Evolutionary conservation across 257 asterid species (phyloP).

Genomic region (Nicotiana paniculata): DNA sequence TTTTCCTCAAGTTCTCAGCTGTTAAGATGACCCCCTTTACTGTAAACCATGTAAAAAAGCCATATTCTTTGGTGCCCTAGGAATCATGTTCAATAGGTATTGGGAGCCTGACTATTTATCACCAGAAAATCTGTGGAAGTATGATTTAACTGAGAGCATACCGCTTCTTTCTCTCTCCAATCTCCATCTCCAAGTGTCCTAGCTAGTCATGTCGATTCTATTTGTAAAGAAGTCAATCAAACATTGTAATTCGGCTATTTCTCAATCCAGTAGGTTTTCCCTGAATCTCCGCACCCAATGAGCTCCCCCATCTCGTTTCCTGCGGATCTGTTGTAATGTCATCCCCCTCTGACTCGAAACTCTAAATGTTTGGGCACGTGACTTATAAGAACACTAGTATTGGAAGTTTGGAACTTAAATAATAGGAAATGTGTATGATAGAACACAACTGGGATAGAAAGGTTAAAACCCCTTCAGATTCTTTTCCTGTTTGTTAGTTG

Average conservation of each 20-base stretch:
- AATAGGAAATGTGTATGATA: no score
- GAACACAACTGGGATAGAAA: not conserved
- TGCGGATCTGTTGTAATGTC: not conserved
- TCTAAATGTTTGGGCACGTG: no score
- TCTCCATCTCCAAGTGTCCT: not conserved
- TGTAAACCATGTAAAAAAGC: not conserved
- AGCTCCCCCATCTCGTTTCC: not conserved
- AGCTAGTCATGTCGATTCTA: not conserved
- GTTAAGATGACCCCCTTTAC: not conserved
- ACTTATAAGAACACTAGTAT: no score
- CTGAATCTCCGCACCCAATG: not conserved
- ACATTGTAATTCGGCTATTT: not conserved
- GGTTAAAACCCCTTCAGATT: not conserved
- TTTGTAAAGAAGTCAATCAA: not conserved
- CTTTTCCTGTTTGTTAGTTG: not conserved
- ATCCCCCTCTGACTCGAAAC: no score
- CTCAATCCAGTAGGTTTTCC: not conserved
- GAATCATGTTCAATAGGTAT: not conserved
- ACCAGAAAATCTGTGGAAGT: not conserved
- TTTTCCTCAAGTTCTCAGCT: not conserved
- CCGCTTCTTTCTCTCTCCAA: not conserved
- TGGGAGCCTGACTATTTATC: not conserved
- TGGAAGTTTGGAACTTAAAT: no score
- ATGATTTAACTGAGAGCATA: not conserved
- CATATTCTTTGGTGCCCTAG: not conserved